Evolutionary conservation across 2,329 filamentous ascomycete genomes (phyloP).

Genomic region (Colletotrichum liaoningense): DNA sequence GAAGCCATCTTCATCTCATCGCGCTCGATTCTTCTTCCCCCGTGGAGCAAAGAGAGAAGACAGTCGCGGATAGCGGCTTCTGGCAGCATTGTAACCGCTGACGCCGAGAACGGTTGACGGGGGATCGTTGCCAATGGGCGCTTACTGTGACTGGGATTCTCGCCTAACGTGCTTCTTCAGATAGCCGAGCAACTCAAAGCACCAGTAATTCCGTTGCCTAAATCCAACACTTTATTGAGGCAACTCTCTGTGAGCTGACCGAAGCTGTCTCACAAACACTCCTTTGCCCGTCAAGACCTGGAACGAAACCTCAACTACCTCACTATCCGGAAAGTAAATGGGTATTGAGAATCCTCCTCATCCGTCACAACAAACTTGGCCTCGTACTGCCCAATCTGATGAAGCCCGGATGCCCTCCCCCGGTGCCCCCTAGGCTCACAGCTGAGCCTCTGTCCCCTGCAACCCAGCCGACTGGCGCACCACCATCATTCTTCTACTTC

Average conservation of each 20-base stretch:
- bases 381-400: neutral
- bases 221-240: neutral
- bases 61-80: neutral
- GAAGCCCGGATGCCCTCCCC: neutral
- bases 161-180: neutral
- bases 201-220: neutral
- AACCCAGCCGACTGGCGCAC: slow-evolving; percentile 18
- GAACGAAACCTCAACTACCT: neutral
- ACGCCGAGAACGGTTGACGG: slow-evolving; percentile 4
- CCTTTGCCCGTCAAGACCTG: neutral
- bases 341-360: neutral
- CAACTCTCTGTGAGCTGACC: neutral
- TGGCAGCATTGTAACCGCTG: slow-evolving; percentile 2
- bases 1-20: slow-evolving; percentile 10
- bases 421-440: slow-evolving; percentile 13
- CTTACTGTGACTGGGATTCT: neutral
- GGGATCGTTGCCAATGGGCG: neutral
- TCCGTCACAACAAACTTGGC: neutral
- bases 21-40: neutral
- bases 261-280: neutral
- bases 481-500: slow-evolving; percentile 15
- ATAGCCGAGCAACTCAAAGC: slow-evolving; percentile 18
- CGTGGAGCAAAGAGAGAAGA: neutral
- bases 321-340: neutral
- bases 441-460: slow-evolving; percentile 28